Evolutionary conservation across 2,329 filamentous ascomycete genomes (phyloP).

Genomic region (Epichloe aotearoae): DNA sequence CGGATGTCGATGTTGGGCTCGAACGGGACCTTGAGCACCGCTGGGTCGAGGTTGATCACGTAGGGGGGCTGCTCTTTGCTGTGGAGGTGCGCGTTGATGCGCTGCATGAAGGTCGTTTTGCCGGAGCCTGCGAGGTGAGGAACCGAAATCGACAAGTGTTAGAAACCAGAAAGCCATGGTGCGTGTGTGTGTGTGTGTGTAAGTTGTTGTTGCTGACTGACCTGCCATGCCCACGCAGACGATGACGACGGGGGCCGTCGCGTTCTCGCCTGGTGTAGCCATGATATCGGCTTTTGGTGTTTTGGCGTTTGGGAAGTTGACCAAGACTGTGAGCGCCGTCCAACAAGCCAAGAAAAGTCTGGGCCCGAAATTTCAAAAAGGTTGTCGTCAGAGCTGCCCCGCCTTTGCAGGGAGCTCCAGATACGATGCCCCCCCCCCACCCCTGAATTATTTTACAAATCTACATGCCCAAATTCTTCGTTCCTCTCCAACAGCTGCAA

Average conservation of each 20-base stretch:
- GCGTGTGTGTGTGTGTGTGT: no score
- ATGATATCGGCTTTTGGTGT: slow-evolving; percentile 9
- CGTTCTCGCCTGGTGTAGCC: slow-evolving; percentile 21
- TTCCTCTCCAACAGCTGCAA: no score
- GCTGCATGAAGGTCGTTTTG: slow-evolving; percentile 99
- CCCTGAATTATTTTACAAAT: no score
- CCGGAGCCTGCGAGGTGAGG: slow-evolving; percentile 56
- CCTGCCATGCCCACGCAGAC: slow-evolving; percentile 97
- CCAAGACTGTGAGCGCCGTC: no score
- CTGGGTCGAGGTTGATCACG: slow-evolving; percentile 93
- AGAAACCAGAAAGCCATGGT: no score
- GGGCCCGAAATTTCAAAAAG: slow-evolving; percentile 3
- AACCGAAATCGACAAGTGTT: no score
- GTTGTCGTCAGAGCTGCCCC: slow-evolving; percentile 6
- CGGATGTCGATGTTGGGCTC: slow-evolving; percentile 98
- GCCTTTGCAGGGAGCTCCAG: background rate
- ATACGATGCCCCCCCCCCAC: no score
- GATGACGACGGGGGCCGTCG: slow-evolving; percentile 35
- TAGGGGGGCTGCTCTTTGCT: slow-evolving; percentile 71
- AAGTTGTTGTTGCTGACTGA: slow-evolving; percentile 17
- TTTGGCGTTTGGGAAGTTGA: background rate
- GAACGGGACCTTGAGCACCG: slow-evolving; percentile 85
- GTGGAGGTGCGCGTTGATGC: slow-evolving; percentile 89
- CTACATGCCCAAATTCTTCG: no score
- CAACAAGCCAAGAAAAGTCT: background rate